A percentile compares a stretch with the other conserved stretches of the same genome.
phyloP scores from a whole-genome alignment of 1,284 basidiomycete species.

The Singerocomus rubriflavus region DNA sequence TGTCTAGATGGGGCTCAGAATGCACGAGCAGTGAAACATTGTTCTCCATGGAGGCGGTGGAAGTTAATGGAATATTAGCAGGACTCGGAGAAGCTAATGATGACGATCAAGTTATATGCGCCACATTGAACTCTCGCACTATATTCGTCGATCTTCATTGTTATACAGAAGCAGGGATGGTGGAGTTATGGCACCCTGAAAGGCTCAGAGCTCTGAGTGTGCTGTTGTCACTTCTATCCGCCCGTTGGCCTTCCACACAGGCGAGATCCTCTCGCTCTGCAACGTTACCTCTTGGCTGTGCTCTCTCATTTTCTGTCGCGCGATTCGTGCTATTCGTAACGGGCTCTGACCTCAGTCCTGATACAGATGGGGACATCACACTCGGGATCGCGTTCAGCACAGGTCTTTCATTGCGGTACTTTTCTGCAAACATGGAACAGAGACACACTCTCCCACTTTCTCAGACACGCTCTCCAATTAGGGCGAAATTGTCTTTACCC shows the following conservation, averaged over 20 bases:
- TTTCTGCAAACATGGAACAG: constrained; percentile 52
- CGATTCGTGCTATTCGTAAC: constrained; percentile 70
- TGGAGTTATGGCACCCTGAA: constrained; percentile 73
- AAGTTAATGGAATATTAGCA: constrained; percentile 42
- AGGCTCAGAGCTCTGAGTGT: constrained; percentile 55
- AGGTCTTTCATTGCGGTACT: constrained; percentile 58
- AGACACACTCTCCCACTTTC: constrained; percentile 40
- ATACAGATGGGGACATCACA: constrained; percentile 60
- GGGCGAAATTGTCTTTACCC: constrained; percentile 51
- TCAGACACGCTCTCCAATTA: constrained; percentile 42
- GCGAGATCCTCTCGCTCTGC: constrained; percentile 29
- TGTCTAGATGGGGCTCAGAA: constrained; percentile 34
- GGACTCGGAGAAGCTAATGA: constrained; percentile 50
- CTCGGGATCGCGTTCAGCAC: constrained; percentile 71
- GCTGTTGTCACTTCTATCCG: constrained; percentile 28
- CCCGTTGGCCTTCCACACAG: constrained; percentile 25
- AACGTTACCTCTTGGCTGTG: constrained; percentile 51
- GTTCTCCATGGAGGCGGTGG: constrained; percentile 55
- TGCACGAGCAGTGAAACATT: constrained; percentile 46
- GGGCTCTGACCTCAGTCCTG: constrained; percentile 73
- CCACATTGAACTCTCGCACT: constrained; percentile 49
- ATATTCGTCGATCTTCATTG: constrained; percentile 50
- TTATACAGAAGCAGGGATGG: constrained; percentile 57
- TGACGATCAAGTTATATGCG: constrained; percentile 36
- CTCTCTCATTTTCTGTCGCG: constrained; percentile 57